phyloP scores from a whole-genome alignment of 495 filamentous ascomycete species.

The Penicillium waksmanii region DNA sequence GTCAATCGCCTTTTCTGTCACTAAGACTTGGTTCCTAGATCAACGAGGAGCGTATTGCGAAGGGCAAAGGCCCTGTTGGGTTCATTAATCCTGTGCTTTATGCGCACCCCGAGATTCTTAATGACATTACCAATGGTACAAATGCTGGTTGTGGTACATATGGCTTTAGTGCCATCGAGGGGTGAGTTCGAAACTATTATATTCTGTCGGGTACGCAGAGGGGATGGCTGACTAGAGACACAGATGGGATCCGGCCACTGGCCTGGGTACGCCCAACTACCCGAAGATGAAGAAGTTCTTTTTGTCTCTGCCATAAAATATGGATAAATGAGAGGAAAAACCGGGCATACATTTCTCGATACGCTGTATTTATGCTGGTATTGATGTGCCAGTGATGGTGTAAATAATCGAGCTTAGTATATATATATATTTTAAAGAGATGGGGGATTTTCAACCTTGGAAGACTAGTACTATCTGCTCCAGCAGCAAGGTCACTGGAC shows the following conservation, averaged over 20 bases:
- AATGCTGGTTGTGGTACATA: conserved; percentile 52
- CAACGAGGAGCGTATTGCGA: conserved; percentile 51
- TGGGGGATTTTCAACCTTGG: no score
- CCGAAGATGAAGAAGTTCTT: conserved; percentile 49
- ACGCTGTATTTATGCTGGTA: no score
- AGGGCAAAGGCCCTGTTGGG: conserved; percentile 52
- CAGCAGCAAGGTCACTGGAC: no score
- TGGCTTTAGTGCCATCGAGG: conserved; percentile 52
- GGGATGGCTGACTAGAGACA: conserved; percentile 2
- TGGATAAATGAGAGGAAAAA: background rate
- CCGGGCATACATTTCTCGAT: no score
- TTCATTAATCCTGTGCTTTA: conserved; percentile 59
- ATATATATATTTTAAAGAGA: no score
- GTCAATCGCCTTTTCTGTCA: background rate
- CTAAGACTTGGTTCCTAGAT: conserved; percentile 25
- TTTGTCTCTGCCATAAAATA: conserved; percentile 33
- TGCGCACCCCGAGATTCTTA: conserved; percentile 46
- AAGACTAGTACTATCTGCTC: no score
- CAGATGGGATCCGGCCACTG: conserved; percentile 58
- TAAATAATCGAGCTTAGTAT: no score
- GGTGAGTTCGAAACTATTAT: conserved; percentile 26
- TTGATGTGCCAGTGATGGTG: no score
- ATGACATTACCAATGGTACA: conserved; percentile 52
- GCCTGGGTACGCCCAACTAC: conserved; percentile 58
- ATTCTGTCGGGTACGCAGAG: background rate